A percentile compares a stretch with the other conserved stretches of the same genome.
phyloP scores from a whole-genome alignment of 2,329 filamentous ascomycete species.

The Huntiella moniliformis region DNA sequence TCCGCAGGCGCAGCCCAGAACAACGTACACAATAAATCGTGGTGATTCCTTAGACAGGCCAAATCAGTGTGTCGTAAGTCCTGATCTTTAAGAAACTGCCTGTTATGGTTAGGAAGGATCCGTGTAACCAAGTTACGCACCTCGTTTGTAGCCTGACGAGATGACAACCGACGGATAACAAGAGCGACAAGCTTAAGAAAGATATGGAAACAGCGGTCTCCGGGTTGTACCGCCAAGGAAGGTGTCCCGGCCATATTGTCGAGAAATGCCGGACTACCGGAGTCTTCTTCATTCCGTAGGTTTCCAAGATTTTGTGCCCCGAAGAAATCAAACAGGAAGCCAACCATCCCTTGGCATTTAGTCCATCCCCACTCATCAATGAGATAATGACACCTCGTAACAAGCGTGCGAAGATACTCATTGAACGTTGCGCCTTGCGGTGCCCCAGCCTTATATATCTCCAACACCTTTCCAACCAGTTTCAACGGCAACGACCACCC shows the following conservation, averaged over 20 bases:
- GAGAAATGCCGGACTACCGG: constrained; percentile 41
- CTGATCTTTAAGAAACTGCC: constrained; percentile 45
- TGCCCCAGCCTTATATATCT: constrained; percentile 35
- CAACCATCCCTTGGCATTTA: constrained; percentile 36
- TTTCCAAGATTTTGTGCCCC: constrained; percentile 42
- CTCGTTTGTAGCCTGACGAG: constrained; percentile 31
- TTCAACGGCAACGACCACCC: constrained; percentile 43
- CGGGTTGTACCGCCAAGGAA: constrained; percentile 29
- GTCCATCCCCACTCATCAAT: constrained; percentile 49
- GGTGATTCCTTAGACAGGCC: constrained; percentile 46
- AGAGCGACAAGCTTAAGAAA: constrained; percentile 46
- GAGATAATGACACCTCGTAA: constrained; percentile 43
- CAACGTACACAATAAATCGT: constrained; percentile 46
- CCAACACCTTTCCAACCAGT: constrained; percentile 36
- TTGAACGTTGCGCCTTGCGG: constrained; percentile 44
- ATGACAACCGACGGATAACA: constrained; percentile 32
- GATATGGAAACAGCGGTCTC: constrained; percentile 47
- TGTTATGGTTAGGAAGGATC: constrained; percentile 45
- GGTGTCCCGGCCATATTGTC: constrained; percentile 30
- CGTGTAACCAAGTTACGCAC: constrained; percentile 42
- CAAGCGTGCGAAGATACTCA: constrained; percentile 40
- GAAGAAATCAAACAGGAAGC: constrained; percentile 49
- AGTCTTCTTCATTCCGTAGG: constrained; percentile 44
- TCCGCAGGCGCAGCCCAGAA: constrained; percentile 43
- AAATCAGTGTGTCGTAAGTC: constrained; percentile 40